Percentiles rank a stretch among this genome's conserved stretches.
phyloP scores from a whole-genome alignment of 805 yeast species.

The Metschnikowia reukaufii region DNA sequence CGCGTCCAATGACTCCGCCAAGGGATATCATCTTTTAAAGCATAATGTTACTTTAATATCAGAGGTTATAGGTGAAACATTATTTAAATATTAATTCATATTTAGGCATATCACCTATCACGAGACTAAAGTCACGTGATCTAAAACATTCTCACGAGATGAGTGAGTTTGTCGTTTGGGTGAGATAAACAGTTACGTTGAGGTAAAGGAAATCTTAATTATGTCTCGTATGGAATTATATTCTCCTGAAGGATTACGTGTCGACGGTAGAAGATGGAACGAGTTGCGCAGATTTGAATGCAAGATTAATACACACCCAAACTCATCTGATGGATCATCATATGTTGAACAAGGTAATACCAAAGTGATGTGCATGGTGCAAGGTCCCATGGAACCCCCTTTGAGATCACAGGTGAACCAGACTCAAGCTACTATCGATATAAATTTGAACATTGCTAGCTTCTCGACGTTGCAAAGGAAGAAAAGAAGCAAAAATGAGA shows the following conservation, averaged over 20 bases:
- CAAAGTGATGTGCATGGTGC: slow-evolving; percentile 78
- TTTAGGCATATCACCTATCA: no score
- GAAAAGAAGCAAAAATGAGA: slow-evolving; percentile 66
- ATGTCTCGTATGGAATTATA: slow-evolving; percentile 79
- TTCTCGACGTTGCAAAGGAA: slow-evolving; percentile 78
- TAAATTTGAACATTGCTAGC: slow-evolving; percentile 71
- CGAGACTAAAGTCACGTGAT: slow-evolving; percentile 9
- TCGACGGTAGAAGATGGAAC: slow-evolving; percentile 94
- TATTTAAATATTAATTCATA: no score
- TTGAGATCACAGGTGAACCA: slow-evolving; percentile 50
- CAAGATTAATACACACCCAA: slow-evolving; percentile 83
- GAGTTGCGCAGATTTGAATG: slow-evolving; percentile 84
- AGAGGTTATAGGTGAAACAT: no score
- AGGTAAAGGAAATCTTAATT: background rate
- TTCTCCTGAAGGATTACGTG: slow-evolving; percentile 92
- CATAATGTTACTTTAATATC: no score
- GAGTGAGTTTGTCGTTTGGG: background rate
- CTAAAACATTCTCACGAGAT: slow-evolving; percentile 5
- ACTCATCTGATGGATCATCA: slow-evolving; percentile 87
- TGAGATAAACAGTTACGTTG: background rate
- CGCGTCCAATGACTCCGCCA: no score
- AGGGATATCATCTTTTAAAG: no score
- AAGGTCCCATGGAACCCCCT: slow-evolving; percentile 88
- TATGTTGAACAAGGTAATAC: slow-evolving; percentile 91
- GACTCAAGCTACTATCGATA: slow-evolving; percentile 56